Percentiles rank a stretch among this genome's conserved stretches.
Conservation (phyloP, 345 rosid species). For the Salix exigua region DNA sequence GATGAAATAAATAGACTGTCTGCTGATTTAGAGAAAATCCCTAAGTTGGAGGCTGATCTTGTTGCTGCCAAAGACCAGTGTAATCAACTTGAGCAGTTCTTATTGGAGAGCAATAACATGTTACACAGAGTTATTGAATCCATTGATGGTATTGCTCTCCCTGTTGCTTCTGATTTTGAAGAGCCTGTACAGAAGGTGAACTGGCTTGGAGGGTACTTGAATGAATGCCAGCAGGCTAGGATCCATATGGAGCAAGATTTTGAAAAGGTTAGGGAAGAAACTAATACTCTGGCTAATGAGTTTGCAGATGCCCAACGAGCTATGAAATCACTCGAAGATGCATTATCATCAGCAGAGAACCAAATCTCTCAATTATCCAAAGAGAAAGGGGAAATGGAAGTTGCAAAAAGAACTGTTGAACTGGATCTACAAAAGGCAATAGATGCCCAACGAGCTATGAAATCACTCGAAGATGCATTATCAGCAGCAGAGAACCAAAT, state of each 20-base stretch:
- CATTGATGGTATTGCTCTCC: constrained; percentile 46
- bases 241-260: constrained; percentile 46
- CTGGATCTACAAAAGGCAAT: constrained; percentile 54
- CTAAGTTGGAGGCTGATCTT: constrained; percentile 63
- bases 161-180: constrained; percentile 40
- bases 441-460: constrained; percentile 43
- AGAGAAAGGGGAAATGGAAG: constrained; percentile 51
- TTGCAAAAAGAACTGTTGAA: constrained; percentile 46
- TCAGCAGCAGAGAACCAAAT: constrained; percentile 42
- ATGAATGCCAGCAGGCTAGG: constrained; percentile 54
- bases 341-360: constrained; percentile 48
- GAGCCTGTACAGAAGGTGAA: constrained; percentile 62
- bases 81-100: constrained; percentile 57
- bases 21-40: constrained; percentile 45
- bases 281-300: constrained; percentile 33
- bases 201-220: constrained; percentile 52
- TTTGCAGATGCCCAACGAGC: constrained; percentile 47
- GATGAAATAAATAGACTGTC: constrained; percentile 53
- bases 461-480: constrained; percentile 54
- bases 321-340: constrained; percentile 48
- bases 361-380: constrained; percentile 42
- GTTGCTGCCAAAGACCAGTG: constrained; percentile 42
- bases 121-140: constrained; percentile 50
- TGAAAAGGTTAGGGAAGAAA: constrained; percentile 46
- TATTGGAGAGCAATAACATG: constrained; percentile 50